Evolutionary conservation across 331 rosid genomes (phyloP).

Genomic region (Spiraea crenata): DNA sequence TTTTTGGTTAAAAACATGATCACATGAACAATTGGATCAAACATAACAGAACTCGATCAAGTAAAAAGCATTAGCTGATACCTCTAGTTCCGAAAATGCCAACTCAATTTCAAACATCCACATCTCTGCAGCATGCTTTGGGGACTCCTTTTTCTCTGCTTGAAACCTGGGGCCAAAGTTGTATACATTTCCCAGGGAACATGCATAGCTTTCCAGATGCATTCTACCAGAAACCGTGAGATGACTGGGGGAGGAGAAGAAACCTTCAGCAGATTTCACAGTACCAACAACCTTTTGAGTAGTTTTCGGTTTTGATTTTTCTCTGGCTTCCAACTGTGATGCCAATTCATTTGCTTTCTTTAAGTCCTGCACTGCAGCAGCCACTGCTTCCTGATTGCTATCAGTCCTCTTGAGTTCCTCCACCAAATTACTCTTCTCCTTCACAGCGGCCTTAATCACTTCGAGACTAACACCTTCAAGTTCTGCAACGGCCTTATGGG

Average conservation of each 20-base stretch:
- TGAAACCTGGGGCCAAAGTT: constrained; percentile 81
- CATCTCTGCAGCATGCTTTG: constrained; percentile 75
- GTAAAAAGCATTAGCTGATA: constrained; percentile 25
- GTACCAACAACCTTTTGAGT: constrained; percentile 30
- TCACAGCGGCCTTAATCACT: constrained; percentile 53
- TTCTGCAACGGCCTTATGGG: constrained; percentile 31
- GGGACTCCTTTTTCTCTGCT: constrained; percentile 51
- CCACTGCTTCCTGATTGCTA: constrained; percentile 78
- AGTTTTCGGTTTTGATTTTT: constrained; percentile 36
- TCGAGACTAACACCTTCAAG: constrained; percentile 56
- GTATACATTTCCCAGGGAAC: constrained; percentile 88
- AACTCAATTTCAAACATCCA: constrained; percentile 89
- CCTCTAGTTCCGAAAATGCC: constrained; percentile 83
- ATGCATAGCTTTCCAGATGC: constrained; percentile 83
- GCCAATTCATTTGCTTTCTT: constrained; percentile 66
- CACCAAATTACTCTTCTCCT: constrained; percentile 61
- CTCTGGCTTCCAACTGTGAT: constrained; percentile 68
- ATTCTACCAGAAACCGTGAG: constrained; percentile 72
- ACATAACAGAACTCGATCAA: background rate
- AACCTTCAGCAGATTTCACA: constrained; percentile 45
- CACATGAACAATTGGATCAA: background rate
- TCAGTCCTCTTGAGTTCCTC: constrained; percentile 73
- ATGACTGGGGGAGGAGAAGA: constrained; percentile 53
- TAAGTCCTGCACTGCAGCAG: constrained; percentile 67
- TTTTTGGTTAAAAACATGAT: background rate